Evolutionary conservation across 495 filamentous ascomycete genomes (phyloP).

Genomic region (Trypethelium eluteriae): DNA sequence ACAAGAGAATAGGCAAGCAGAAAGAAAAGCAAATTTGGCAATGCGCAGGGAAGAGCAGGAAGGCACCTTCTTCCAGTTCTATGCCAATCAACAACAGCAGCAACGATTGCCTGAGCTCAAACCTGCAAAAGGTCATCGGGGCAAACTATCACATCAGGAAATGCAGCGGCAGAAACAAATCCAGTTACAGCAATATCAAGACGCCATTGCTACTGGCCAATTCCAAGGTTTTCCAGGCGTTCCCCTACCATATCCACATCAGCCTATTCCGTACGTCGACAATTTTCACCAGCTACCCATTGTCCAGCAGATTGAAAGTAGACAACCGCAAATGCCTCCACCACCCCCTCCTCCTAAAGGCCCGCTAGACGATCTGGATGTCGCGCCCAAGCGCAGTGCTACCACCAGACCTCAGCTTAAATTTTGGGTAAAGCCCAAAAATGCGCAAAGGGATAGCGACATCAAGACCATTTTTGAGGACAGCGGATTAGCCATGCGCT

Average conservation of each 20-base stretch:
- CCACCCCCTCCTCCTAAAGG: conserved; percentile 80
- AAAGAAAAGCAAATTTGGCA: conserved; percentile 60
- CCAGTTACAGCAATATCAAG: conserved; percentile 6
- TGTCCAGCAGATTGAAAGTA: not conserved
- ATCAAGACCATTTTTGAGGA: conserved; percentile 32
- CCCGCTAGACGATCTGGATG: conserved; percentile 86
- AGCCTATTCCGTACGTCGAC: not conserved
- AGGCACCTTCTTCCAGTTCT: conserved; percentile 46
- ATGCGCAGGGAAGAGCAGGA: conserved; percentile 48
- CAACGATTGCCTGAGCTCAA: conserved; percentile 66
- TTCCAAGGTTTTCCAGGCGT: not conserved
- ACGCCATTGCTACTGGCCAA: conserved; percentile 1
- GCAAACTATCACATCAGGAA: conserved; percentile 46
- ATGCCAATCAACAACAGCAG: conserved; percentile 46
- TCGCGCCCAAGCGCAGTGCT: conserved; percentile 53
- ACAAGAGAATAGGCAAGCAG: conserved; percentile 67
- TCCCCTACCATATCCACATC: not conserved
- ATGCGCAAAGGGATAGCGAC: conserved; percentile 38
- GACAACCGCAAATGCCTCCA: conserved; percentile 36
- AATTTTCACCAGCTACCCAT: not conserved
- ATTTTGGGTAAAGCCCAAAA: conserved; percentile 51
- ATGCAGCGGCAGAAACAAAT: conserved; percentile 16
- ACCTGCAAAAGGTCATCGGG: conserved; percentile 72
- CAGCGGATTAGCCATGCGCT: conserved; percentile 66
- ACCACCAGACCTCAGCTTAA: conserved; percentile 64